Percentiles rank a stretch among this genome's conserved stretches.
Evolutionary conservation across 805 yeast genomes (phyloP).

Genomic region (Pichia ethanolica): DNA sequence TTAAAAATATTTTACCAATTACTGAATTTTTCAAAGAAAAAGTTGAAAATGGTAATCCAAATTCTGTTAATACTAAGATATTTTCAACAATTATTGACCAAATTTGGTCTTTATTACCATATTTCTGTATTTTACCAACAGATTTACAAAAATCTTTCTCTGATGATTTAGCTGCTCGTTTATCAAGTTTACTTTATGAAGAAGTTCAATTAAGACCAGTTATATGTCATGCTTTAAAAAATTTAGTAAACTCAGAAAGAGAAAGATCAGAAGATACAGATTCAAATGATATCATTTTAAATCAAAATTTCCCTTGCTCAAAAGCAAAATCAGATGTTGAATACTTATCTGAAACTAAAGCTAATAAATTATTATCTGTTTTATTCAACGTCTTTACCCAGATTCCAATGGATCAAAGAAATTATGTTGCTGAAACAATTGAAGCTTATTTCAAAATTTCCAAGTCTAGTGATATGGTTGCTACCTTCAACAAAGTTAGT

Average conservation of each 20-base stretch:
- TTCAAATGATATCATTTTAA: constrained; percentile 45
- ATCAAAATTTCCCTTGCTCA: constrained; percentile 53
- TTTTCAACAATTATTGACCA: constrained; percentile 84
- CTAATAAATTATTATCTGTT: constrained; percentile 76
- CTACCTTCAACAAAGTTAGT: constrained; percentile 82
- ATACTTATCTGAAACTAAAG: constrained; percentile 50
- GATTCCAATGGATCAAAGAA: constrained; percentile 76
- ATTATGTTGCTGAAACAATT: constrained; percentile 78
- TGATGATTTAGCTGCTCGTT: constrained; percentile 67
- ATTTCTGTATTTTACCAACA: constrained; percentile 77
- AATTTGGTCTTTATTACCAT: constrained; percentile 86
- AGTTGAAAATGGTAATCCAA: constrained; percentile 35
- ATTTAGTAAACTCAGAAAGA: constrained; percentile 57
- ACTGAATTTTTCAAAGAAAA: constrained; percentile 46
- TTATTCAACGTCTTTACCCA: constrained; percentile 90
- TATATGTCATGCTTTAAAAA: constrained; percentile 76
- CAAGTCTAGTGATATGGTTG: constrained; percentile 55
- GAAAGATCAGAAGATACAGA: constrained; percentile 43
- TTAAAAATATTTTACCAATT: constrained; percentile 58
- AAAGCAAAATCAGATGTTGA: constrained; percentile 51
- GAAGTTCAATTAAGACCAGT: constrained; percentile 67
- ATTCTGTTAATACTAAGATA: constrained; percentile 66
- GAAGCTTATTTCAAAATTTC: constrained; percentile 72
- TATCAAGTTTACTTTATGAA: constrained; percentile 70
- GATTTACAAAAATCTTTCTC: constrained; percentile 62